Base-by-base conservation (phyloP, 768 basidiomycete species). In the Lactarius indigo region DNA sequence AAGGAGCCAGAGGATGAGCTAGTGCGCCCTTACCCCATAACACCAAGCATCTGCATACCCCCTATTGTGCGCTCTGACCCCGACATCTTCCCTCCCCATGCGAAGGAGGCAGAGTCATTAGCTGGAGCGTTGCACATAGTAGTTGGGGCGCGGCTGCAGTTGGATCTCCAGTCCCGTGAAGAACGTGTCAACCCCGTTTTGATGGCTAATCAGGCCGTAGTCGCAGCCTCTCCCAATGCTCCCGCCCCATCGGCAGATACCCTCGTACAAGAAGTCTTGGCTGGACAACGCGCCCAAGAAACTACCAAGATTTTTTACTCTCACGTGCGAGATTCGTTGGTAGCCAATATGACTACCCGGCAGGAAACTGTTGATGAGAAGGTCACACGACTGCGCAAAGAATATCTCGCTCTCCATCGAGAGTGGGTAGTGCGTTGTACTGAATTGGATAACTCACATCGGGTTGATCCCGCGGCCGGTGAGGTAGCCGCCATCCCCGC, bases 361-460 rank as follows among this genome's bases (percentile, higher is more conserved):
- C 82, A 87, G 69, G 77, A 77, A 6, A 74, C 77, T 57, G 74
- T 87, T 33, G 74, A 79, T 30, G 81, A 80, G 62, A 93, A 93
- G 76, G 76, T 82, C 23, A 73, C 81, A 47, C 79, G 76, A 23
- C 78, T 95, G 33, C 83, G 83, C 57, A 80, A 80, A 64, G 85
- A 94, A 74, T 95, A 96, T 73, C 72, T 86, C 61, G 72, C 76
- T 17, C 79, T 90, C 57, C 88, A 96, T 71, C 83, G 85, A 69
- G 82, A 83, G 56, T 96, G 94, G 94, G 64, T 85, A 33, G 80
- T 80, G 2, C 89, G 91, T 69, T 93, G 93, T 74, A 78, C 81
- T 17, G 78, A 81, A 47, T 79, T 96, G 68, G 91, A 93, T 71
- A 83, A 86, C 39, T 82, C 33, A 83, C 83, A 71, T 77, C 77